These are phyloP conservation scores for Colletotrichum coccodes DNA, from an alignment of 2,329 filamentous ascomycete species.

Conservation along the genomic window DNA sequence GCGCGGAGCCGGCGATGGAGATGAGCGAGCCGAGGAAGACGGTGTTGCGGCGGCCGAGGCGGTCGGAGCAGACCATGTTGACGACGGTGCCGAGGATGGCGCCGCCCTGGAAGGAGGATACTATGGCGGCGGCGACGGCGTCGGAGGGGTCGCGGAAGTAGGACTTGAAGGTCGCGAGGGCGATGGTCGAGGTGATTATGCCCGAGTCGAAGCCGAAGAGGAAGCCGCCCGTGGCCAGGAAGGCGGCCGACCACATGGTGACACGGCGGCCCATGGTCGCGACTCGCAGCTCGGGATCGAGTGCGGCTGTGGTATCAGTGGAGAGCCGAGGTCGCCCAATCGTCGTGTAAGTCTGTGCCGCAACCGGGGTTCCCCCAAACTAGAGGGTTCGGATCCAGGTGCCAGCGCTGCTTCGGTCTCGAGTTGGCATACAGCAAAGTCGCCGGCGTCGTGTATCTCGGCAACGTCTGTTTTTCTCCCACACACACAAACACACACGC, in stretches of 20 bases:
- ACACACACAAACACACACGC: not conserved
- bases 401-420: not conserved
- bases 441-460: not conserved
- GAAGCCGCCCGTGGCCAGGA: constrained; percentile 40
- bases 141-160: constrained; percentile 52
- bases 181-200: constrained; percentile 50
- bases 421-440: not conserved
- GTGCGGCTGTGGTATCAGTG: not conserved
- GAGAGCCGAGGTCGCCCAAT: not conserved
- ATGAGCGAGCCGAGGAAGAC: constrained; percentile 43
- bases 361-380: not conserved
- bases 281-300: not conserved
- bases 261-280: constrained; percentile 23
- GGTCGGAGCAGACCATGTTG: constrained; percentile 43
- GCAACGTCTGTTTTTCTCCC: not conserved
- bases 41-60: constrained; percentile 40
- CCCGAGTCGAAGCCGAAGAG: constrained; percentile 59
- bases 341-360: not conserved
- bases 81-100: constrained; percentile 41
- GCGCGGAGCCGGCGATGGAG: constrained; percentile 41
- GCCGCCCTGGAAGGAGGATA: constrained; percentile 41
- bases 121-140: constrained; percentile 38
- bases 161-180: constrained; percentile 45
- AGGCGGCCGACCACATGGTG: constrained; percentile 36
- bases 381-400: not conserved